Conservation (phyloP, 2,329 filamentous ascomycete species). For the Plectosphaerella cucumerina region DNA sequence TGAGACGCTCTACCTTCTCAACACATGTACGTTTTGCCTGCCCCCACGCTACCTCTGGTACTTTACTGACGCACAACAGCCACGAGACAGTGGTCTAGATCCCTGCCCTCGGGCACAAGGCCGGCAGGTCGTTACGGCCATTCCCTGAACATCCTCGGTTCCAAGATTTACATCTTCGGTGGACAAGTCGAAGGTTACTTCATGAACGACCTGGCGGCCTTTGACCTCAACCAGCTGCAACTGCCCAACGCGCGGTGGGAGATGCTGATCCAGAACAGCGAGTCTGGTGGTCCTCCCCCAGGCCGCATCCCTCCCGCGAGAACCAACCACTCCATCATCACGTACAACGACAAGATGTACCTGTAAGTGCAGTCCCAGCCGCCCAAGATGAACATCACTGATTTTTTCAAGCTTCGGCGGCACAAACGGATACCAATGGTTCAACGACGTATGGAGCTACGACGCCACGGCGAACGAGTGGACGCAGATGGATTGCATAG, state of each 20-base stretch:
- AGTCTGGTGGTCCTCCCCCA: slow-evolving; percentile 53
- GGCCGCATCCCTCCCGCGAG: slow-evolving; percentile 74
- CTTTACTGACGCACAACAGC: slow-evolving; percentile 45
- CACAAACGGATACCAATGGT: slow-evolving; percentile 94
- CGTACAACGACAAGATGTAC: slow-evolving; percentile 89
- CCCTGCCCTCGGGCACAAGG: slow-evolving; percentile 78
- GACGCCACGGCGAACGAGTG: slow-evolving; percentile 80
- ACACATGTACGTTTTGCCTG: slow-evolving; percentile 74
- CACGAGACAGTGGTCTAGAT: slow-evolving; percentile 95
- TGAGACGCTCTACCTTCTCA: slow-evolving; percentile 92
- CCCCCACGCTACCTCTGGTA: slow-evolving; percentile 4
- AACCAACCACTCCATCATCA: slow-evolving; percentile 92
- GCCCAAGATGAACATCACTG: neutral
- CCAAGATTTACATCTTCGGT: slow-evolving; percentile 96
- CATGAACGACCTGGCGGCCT: slow-evolving; percentile 94
- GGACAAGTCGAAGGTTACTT: slow-evolving; percentile 97
- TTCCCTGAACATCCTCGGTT: slow-evolving; percentile 91
- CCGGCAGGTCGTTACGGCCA: slow-evolving; percentile 93
- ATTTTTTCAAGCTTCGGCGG: slow-evolving; percentile 73
- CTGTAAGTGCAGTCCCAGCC: slow-evolving; percentile 52
- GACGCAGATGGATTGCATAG: slow-evolving; percentile 90
- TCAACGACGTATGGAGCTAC: slow-evolving; percentile 98
- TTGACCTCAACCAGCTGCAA: slow-evolving; percentile 92
- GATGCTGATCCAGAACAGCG: slow-evolving; percentile 74
- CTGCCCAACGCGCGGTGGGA: slow-evolving; percentile 92